Evolutionary conservation across 495 filamentous ascomycete species (phyloP), one percentile per base, ranked within the genome.

Genomic region (Astrothelium subdiscretum): DNA sequence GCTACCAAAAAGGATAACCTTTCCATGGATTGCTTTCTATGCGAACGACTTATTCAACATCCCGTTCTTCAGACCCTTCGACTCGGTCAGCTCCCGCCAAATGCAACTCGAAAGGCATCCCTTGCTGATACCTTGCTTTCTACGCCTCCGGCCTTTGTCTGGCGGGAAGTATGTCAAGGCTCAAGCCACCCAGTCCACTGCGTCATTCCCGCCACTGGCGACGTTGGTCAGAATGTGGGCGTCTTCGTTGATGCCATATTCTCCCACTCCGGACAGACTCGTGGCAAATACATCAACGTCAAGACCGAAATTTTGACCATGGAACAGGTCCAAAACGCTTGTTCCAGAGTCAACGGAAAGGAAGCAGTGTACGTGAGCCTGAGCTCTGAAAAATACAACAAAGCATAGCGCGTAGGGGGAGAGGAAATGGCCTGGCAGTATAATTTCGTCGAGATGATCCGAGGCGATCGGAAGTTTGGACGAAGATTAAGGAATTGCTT

Each of bases 1-100:
- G 2, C 57, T 76, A 15, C 44, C 62, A 0, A 20, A 35, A 26
- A 76, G 73, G 58, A 74, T 72, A 0, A 76, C 71, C 8, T 76
- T 73, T 59, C 32, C 62, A 2, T 65, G 63, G 59, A 32, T 65
- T 5, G 63, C 48, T 31, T 65, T 59, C 59, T 65, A 65, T 35
- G 35, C 32, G 4, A 43, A 43, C 0, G 62, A 65, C 42, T 61
- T 65, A 57, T 59, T 59, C 18, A 24, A 1, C 48, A 20, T 61
- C 13, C 27, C 48, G 8, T 20, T 62, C 2, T 59, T 62, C 27
- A 35, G 32, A 5, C 63, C 63, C 20, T 62, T 65, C 18, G 63
- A 59, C 20, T 12, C 29, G 48, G 48, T 54, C 1, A 29, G 48
- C 24, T 5, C 8, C 8, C 24, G 8, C 8, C 0, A n/a, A 10